Base-by-base conservation (phyloP, 768 basidiomycete genomes). In the Kwoniella europaea region DNA sequence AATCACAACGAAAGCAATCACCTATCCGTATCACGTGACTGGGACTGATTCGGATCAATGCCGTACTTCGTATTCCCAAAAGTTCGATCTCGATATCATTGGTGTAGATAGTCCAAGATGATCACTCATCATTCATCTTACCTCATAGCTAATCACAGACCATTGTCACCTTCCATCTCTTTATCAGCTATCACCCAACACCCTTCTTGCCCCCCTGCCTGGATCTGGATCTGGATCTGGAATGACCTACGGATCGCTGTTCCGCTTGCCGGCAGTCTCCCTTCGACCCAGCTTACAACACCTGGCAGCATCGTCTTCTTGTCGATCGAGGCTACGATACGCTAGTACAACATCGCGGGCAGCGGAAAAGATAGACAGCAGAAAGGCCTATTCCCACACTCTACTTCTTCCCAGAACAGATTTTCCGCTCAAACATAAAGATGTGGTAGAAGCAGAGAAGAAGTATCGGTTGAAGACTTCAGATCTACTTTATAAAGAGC, bases 381-480 rank as follows among this genome's bases (percentile, higher is more conserved):
- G 62, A n/a, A 75, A 76, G 58, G 81, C 84, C 12, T 91, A 86
- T 71, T 85, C 88, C 5, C 83, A 86, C 50, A 92, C 94, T 0
- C 85, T 99, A 12, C 86, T 89, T 3, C 88, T 98, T 3, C 96
- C 96, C 0, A 90, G 89, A 76, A 94, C 96, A 0, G 73, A 86
- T 0, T 93, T 98, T 80, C 89, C 92, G 2, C 86, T 93, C 59
- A 88, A 91, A 85, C 85, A 87, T 2, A 79, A 79, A 61, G 88
- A 92, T 74, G 87, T 90, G 1, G 85, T 86, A n/a, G 88, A 87
- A 71, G 86, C 88, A 52, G 91, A 92, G 74, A 83, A 84, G 10
- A 85, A 84, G 20, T 90, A 89, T 74, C 86, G 88, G 69, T 82
- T 84, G 63, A 86, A 88, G 74, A 92, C 91, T 3, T 90, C 90